These are phyloP conservation scores for Hydnum rufescens DNA, from an alignment of 768 basidiomycete species.

Conservation along the genomic window DNA sequence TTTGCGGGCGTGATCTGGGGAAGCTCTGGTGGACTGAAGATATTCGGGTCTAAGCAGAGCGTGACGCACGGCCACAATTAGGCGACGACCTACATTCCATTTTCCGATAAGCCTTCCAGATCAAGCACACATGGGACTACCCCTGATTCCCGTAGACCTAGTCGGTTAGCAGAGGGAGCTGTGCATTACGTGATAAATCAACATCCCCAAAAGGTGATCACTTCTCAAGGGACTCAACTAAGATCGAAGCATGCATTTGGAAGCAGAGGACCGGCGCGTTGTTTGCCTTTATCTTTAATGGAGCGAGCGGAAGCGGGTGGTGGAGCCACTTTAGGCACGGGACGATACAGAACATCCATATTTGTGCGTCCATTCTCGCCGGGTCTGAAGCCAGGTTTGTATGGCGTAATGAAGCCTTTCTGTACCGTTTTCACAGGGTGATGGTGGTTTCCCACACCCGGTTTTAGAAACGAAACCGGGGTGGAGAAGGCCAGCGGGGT, in stretches of 20 bases:
- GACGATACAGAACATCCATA: neutral
- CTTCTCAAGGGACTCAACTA: conserved; percentile 14
- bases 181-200: conserved; percentile 19
- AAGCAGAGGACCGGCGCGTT: neutral
- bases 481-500: no score
- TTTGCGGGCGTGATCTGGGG: conserved; percentile 8
- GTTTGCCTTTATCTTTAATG: conserved; percentile 8
- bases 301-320: neutral
- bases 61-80: conserved; percentile 13
- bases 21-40: conserved; percentile 9
- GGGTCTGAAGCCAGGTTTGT: conserved; percentile 34
- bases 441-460: no score
- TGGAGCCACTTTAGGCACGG: conserved; percentile 13
- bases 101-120: neutral
- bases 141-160: neutral
- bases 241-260: neutral
- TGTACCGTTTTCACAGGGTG: no score
- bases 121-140: neutral
- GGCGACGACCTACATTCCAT: neutral
- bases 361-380: conserved; percentile 21
- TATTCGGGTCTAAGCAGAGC: conserved; percentile 27
- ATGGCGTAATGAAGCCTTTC: conserved; percentile 48
- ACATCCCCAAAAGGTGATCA: conserved; percentile 13
- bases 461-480: no score
- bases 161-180: neutral